These are phyloP conservation scores for Fraxinus velutina DNA, from an alignment of 305 asterid species.

Conservation along the genomic window DNA sequence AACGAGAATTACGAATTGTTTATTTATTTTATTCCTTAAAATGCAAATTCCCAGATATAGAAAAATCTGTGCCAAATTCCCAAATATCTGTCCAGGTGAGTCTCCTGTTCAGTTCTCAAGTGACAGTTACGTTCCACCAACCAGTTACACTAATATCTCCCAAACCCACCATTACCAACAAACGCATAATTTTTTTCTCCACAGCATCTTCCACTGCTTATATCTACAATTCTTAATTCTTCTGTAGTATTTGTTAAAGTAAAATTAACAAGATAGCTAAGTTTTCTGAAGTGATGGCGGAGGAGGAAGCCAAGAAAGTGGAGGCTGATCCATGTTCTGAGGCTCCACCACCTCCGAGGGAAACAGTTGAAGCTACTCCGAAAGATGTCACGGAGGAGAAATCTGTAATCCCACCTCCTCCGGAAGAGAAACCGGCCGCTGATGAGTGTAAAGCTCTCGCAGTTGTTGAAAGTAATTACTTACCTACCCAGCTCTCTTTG, in stretches of 20 bases:
- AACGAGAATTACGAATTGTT: not conserved
- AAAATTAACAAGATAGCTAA: constrained; percentile 17
- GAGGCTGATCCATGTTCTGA: constrained; percentile 35
- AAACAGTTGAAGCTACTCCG: constrained; percentile 27
- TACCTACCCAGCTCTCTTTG: not conserved
- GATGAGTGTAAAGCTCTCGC: constrained; percentile 50
- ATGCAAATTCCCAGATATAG: not conserved
- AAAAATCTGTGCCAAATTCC: constrained; percentile 18
- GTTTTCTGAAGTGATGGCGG: constrained; percentile 42
- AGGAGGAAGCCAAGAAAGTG: constrained; percentile 42
- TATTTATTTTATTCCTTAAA: not conserved
- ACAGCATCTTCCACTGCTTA: not conserved
- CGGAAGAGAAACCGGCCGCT: constrained; percentile 29
- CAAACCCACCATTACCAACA: not conserved
- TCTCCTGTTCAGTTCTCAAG: constrained; percentile 21
- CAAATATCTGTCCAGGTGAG: constrained; percentile 5
- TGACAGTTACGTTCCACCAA: constrained; percentile 43
- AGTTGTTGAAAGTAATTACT: constrained; percentile 38
- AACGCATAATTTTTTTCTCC: constrained; percentile 20
- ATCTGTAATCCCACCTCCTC: constrained; percentile 32
- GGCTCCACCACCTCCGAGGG: constrained; percentile 27
- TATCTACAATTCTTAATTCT: not conserved
- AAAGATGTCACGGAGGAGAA: constrained; percentile 57
- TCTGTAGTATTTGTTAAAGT: not conserved
- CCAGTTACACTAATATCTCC: constrained; percentile 18